phyloP scores from a whole-genome alignment of 495 filamentous ascomycete genomes.

The Oleoguttula mirabilis region DNA sequence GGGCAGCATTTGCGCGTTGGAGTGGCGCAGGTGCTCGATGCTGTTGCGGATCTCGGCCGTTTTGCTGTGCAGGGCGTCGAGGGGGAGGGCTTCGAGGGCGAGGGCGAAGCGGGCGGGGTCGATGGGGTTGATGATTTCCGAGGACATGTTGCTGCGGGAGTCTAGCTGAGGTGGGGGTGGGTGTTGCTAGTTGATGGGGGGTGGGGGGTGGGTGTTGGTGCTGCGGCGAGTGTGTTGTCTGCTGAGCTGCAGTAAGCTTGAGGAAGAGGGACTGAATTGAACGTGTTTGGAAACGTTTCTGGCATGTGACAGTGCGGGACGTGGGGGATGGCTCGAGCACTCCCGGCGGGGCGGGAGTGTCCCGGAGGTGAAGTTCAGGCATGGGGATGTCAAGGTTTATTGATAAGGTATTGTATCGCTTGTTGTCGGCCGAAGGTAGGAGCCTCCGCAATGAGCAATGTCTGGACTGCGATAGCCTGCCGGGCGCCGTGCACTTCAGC shows the following conservation, averaged over 20 bases:
- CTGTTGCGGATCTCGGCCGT: slow-evolving; percentile 70
- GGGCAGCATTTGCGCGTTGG: slow-evolving; percentile 53
- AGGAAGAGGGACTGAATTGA: too few relatives aligned
- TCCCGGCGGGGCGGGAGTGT: slow-evolving; percentile 1
- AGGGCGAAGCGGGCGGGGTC: slow-evolving; percentile 51
- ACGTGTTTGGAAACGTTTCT: neutral
- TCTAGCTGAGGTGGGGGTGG: neutral
- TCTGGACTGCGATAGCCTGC: slow-evolving; percentile 21
- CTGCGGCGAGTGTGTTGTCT: too few relatives aligned
- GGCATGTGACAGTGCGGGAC: neutral
- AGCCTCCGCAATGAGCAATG: slow-evolving; percentile 25
- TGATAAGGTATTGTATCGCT: too few relatives aligned
- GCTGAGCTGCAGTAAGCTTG: too few relatives aligned
- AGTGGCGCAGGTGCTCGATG: slow-evolving; percentile 67
- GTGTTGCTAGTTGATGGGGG: neutral
- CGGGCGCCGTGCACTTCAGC: slow-evolving; percentile 21
- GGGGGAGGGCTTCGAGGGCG: slow-evolving; percentile 60
- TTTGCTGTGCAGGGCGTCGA: slow-evolving; percentile 64
- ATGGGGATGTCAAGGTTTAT: too few relatives aligned
- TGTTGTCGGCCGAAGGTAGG: too few relatives aligned
- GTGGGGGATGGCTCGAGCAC: slow-evolving; percentile 13
- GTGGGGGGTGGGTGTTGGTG: too few relatives aligned
- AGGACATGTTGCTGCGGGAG: slow-evolving; percentile 30
- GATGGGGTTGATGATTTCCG: slow-evolving; percentile 42
- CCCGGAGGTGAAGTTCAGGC: too few relatives aligned